Base-by-base conservation (phyloP, 73 alveolate species). In the Stentor roeselii region DNA sequence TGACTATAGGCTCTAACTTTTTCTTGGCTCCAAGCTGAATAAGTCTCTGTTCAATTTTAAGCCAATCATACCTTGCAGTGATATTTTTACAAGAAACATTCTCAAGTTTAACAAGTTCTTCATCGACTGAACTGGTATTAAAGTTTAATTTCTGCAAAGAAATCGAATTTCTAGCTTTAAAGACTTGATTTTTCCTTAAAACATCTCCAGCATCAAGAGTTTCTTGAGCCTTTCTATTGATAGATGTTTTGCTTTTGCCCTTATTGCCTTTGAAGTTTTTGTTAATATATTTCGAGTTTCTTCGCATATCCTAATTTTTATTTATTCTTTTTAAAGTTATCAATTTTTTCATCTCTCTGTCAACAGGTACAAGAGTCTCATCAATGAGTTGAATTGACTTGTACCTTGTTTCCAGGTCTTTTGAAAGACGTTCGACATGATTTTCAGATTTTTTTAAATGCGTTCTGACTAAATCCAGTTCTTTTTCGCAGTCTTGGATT, bases 261-360 rank as follows among this genome's bases (percentile, higher is more conserved):
- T 50, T 50, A 50, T 50, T 11, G 21, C 30, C 67, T 50, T 50
- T 50, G 67, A 50, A 50, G 67, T 50, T 50, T 50, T 50, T 11
- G 6, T 11, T 50, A 11, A 11, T 21, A 50, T 50, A 50, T 11
- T 50, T 11, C 21, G 21, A 50, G 21, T 50, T 50, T 50, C 21
- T 21, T 50, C 21, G 6, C 21, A 50, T 11, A 50, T 50, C 21
- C 67, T 50, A 50, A 6, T 50, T 21, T 60, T 60, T 6, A 6
- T 14, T 60, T 21, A 67, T 67, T 21, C 34, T 34, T 14, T 11
- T 34, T 67, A 67, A 32, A 1, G 80, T 67, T 0, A 21, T 67
- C 27, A 67, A 32, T 35, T 76, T 76, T 36, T 15, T n/a, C 39
- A 15, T 76, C 34, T 76, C 75, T 41, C 74, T 76, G 32, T 76